phyloP scores from a whole-genome alignment of 192 early-diverging fungal species.

The Linnemannia zychae region DNA sequence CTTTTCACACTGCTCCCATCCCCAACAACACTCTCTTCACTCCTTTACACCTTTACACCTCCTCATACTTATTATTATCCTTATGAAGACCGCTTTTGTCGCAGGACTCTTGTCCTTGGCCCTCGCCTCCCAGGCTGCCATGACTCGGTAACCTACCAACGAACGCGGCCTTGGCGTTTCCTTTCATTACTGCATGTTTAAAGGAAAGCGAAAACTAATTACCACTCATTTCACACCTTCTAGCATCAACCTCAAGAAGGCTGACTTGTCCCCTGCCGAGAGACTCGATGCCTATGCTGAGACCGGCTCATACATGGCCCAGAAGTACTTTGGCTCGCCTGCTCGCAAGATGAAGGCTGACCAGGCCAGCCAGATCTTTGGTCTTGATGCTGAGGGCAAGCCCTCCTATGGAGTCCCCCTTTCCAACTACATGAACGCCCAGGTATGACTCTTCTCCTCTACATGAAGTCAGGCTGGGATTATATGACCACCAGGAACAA shows the following conservation, averaged over 20 bases:
- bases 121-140: constrained; percentile 38
- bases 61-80: neutral
- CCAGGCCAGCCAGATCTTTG: constrained; percentile 56
- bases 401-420: constrained; percentile 81
- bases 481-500: neutral
- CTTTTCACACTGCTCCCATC: neutral
- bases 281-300: constrained; percentile 73
- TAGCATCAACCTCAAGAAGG: constrained; percentile 76
- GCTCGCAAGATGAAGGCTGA: constrained; percentile 58
- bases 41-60: neutral
- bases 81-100: constrained; percentile 45
- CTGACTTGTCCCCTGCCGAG: constrained; percentile 71
- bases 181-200: neutral
- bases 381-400: constrained; percentile 65
- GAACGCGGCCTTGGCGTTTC: neutral
- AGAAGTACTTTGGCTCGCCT: constrained; percentile 79
- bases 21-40: neutral
- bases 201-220: neutral
- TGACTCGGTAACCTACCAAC: constrained; percentile 31
- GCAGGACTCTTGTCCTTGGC: constrained; percentile 54
- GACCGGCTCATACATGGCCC: constrained; percentile 74
- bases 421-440: constrained; percentile 95
- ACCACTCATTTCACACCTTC: neutral
- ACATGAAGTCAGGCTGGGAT: too few species aligned
- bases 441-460: constrained; percentile 58